Percentiles rank a stretch among this genome's conserved stretches.
Conservation (phyloP, 2,329 filamentous ascomycete genomes). For the Sclerotinia minor region DNA sequence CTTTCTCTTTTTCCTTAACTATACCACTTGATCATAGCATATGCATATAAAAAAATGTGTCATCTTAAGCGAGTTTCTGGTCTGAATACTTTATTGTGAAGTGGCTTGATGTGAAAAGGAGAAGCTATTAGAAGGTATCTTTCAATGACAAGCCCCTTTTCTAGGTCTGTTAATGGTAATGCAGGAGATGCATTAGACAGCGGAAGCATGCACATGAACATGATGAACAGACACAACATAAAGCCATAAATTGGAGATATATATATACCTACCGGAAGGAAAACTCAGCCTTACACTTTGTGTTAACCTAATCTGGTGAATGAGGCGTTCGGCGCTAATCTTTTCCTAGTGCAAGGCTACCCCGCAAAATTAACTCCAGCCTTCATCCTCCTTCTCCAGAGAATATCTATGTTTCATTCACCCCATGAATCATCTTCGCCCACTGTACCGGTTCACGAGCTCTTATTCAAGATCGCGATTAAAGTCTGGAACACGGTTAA, state of each 20-base stretch:
- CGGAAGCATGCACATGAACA: not conserved
- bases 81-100: not conserved
- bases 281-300: not conserved
- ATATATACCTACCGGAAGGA: not conserved
- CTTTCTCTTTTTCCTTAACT: not conserved
- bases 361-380: conserved; percentile 4
- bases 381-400: not conserved
- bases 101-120: not conserved
- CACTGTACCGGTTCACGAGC: not conserved
- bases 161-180: not conserved
- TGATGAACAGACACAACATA: not conserved
- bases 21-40: conserved; percentile 22
- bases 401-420: not conserved
- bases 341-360: conserved; percentile 15
- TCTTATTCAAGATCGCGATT: not conserved
- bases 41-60: too few relatives aligned
- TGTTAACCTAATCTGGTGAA: too few relatives aligned
- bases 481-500: not conserved
- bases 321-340: not conserved
- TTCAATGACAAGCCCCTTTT: not conserved
- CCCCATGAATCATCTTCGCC: conserved; percentile 18
- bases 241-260: not conserved
- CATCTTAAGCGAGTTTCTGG: not conserved
- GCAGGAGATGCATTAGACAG: not conserved
- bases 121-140: not conserved